Evolutionary conservation across 2,329 filamentous ascomycete genomes (phyloP).

Genomic region (Westerdykella ornata): DNA sequence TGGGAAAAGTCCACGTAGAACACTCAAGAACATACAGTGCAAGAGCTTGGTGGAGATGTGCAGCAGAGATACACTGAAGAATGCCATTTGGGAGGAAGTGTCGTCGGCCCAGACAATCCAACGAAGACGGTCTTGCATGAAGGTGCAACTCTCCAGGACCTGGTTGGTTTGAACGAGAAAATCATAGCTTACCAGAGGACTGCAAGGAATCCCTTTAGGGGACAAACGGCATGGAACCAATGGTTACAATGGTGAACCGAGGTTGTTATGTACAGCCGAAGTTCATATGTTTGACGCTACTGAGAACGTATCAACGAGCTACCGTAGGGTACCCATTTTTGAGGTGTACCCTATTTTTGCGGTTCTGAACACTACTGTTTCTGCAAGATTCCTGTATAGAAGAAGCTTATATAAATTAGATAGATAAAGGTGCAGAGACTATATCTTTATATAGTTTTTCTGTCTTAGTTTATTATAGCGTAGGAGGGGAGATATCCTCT

Average conservation of each 20-base stretch:
- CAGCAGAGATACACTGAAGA: constrained; percentile 16
- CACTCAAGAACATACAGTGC: constrained; percentile 6
- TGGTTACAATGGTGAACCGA: constrained; percentile 13
- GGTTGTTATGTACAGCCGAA: constrained; percentile 7
- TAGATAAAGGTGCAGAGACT: too few species aligned
- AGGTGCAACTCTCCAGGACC: constrained; percentile 9
- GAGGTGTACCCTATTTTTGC: too few species aligned
- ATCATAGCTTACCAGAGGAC: constrained; percentile 9
- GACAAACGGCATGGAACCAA: constrained; percentile 14
- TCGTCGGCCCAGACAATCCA: constrained; percentile 10
- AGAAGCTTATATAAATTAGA: too few species aligned
- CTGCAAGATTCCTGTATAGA: too few species aligned
- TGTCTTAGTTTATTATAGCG: too few species aligned
- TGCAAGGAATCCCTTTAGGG: constrained; percentile 12
- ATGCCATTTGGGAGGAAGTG: constrained; percentile 18
- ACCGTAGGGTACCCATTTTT: too few species aligned
- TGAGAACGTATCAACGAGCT: too few species aligned
- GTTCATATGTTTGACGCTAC: constrained; percentile 11
- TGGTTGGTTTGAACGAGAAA: constrained; percentile 7
- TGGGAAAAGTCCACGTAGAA: constrained; percentile 7
- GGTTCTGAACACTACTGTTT: too few species aligned
- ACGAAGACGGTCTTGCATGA: constrained; percentile 11
- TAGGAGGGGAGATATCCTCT: too few species aligned
- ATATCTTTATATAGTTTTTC: too few species aligned
- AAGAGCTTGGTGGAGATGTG: constrained; percentile 11